These are phyloP conservation scores for Macroventuria anomochaeta DNA, from an alignment of 2,329 filamentous ascomycete species.

Conservation along the genomic window DNA sequence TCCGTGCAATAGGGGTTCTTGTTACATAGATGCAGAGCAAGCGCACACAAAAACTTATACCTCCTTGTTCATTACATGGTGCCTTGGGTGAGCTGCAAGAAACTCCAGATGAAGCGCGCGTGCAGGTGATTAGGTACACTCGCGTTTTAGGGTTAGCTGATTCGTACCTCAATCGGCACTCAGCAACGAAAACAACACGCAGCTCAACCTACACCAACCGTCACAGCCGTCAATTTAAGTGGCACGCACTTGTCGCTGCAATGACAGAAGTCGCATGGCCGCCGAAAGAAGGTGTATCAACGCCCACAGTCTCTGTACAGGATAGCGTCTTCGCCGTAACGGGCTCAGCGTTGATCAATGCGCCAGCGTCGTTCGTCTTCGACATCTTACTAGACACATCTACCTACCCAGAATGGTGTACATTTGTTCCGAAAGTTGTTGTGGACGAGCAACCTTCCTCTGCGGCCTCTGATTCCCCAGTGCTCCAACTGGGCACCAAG, in stretches of 20 bases:
- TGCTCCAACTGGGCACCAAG: conserved; percentile 19
- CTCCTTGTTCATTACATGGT: background rate
- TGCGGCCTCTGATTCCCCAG: background rate
- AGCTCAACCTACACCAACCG: background rate
- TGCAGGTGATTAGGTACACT: background rate
- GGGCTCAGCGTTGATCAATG: conserved; percentile 10
- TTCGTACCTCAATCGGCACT: background rate
- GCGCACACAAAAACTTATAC: background rate
- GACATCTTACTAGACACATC: conserved; percentile 21
- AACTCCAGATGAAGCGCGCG: background rate
- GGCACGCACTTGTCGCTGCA: background rate
- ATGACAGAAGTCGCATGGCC: conserved; percentile 15
- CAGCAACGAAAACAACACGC: background rate
- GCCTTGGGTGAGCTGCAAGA: background rate
- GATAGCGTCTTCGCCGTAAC: conserved; percentile 8
- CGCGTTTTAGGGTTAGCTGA: background rate
- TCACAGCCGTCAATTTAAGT: background rate
- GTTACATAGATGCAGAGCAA: background rate
- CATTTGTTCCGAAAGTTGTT: conserved; percentile 24
- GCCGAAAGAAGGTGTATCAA: conserved; percentile 8
- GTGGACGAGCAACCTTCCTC: conserved; percentile 18
- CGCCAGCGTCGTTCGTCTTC: conserved; percentile 30
- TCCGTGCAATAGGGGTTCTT: background rate
- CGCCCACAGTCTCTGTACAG: conserved; percentile 9
- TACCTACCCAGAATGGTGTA: conserved; percentile 29